Evolutionary conservation across 2,329 filamentous ascomycete species (phyloP).

Genomic region (Hymenoscyphus albidus): DNA sequence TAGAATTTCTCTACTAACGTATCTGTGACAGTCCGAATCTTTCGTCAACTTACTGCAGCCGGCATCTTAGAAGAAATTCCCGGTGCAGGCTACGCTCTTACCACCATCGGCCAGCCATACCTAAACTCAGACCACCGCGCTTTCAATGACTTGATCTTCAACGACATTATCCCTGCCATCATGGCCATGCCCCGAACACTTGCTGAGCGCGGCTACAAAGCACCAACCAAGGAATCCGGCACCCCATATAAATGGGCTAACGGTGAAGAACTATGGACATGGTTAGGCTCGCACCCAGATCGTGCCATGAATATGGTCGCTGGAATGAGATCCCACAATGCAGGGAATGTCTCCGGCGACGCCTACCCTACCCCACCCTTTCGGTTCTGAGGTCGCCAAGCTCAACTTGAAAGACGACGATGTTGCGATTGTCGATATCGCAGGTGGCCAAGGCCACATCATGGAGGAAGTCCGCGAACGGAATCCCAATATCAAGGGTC

Average conservation of each 20-base stretch:
- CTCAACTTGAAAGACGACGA: slow-evolving; percentile 21
- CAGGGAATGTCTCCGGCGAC: slow-evolving; percentile 14
- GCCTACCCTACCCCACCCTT: slow-evolving; percentile 27
- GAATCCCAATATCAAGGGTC: slow-evolving; percentile 23
- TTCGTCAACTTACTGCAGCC: slow-evolving; percentile 24
- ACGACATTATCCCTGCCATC: slow-evolving; percentile 24
- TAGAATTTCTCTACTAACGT: background rate
- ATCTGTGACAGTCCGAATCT: slow-evolving; percentile 17
- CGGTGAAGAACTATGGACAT: slow-evolving; percentile 27
- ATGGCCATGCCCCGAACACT: slow-evolving; percentile 26
- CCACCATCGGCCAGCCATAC: slow-evolving; percentile 21
- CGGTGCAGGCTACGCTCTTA: slow-evolving; percentile 20
- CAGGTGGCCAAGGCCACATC: slow-evolving; percentile 25
- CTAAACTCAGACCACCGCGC: slow-evolving; percentile 22
- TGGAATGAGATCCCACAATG: slow-evolving; percentile 23
- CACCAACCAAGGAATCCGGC: slow-evolving; percentile 24
- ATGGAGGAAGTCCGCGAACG: slow-evolving; percentile 21
- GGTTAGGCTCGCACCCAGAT: slow-evolving; percentile 24
- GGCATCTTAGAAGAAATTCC: slow-evolving; percentile 16
- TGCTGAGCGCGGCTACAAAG: slow-evolving; percentile 22
- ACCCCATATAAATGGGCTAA: slow-evolving; percentile 26
- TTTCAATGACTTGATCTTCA: slow-evolving; percentile 25
- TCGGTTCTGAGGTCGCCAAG: slow-evolving; percentile 68
- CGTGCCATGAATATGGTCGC: slow-evolving; percentile 26
- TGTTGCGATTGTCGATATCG: slow-evolving; percentile 26